Evolutionary conservation across 1,284 basidiomycete species (phyloP).

Genomic region (Sporisorium sorghi): DNA sequence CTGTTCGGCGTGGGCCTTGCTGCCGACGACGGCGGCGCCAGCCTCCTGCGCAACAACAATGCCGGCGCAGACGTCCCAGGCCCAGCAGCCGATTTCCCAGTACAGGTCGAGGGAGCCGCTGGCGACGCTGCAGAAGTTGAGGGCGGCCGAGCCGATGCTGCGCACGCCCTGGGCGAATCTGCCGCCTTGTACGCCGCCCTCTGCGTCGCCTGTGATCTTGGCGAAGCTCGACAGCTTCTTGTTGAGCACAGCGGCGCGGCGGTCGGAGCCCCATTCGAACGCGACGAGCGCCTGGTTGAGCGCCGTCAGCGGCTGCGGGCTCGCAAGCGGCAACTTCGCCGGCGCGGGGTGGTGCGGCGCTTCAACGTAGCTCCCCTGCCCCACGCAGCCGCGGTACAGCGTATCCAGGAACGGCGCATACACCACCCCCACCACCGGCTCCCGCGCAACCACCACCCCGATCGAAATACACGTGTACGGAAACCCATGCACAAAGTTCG

Average conservation of each 20-base stretch:
- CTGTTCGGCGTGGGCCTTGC: conserved; percentile 48
- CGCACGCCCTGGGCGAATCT: conserved; percentile 83
- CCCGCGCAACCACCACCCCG: conserved; percentile 83
- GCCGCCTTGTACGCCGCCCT: conserved; percentile 75
- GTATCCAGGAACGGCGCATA: conserved; percentile 83
- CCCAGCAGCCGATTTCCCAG: conserved; percentile 69
- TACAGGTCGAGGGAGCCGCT: conserved; percentile 63
- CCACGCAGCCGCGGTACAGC: conserved; percentile 84
- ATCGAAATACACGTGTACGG: conserved; percentile 91
- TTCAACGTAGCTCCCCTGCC: conserved; percentile 85
- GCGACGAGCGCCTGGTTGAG: conserved; percentile 86
- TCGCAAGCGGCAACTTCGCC: conserved; percentile 75
- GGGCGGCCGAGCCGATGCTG: conserved; percentile 61
- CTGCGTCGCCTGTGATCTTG: conserved; percentile 81
- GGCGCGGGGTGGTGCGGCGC: conserved; percentile 70
- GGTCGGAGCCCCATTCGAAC: conserved; percentile 92
- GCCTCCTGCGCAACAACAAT: conserved; percentile 93
- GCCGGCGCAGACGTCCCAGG: conserved; percentile 76
- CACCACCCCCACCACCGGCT: conserved; percentile 78
- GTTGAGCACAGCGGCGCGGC: conserved; percentile 72
- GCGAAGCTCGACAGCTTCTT: conserved; percentile 80
- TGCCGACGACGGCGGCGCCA: conserved; percentile 53
- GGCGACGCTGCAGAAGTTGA: conserved; percentile 64
- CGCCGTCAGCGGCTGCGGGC: conserved; percentile 78
- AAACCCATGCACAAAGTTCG: conserved; percentile 84